Percentiles rank a stretch among this genome's conserved stretches.
phyloP scores from a whole-genome alignment of 2,329 filamentous ascomycete genomes.

The Hirsutella rhossiliensis region DNA sequence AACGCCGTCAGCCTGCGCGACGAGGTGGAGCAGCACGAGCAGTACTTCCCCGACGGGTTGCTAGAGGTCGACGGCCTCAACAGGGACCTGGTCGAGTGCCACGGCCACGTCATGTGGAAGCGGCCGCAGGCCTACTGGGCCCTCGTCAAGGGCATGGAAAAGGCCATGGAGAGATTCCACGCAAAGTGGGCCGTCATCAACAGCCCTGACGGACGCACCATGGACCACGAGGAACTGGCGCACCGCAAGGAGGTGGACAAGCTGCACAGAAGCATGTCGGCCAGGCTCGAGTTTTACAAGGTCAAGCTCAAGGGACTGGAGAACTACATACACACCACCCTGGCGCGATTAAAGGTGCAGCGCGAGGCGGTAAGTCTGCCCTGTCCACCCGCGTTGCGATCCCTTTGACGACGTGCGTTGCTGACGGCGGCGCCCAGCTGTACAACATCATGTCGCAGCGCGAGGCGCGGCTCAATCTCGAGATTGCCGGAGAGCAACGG shows the following conservation, averaged over 20 bases:
- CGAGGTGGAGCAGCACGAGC: constrained; percentile 44
- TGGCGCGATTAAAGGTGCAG: constrained; percentile 49
- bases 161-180: constrained; percentile 33
- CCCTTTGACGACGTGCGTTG: background rate
- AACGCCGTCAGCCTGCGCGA: constrained; percentile 48
- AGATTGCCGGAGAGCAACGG: constrained; percentile 49
- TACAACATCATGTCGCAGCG: constrained; percentile 57
- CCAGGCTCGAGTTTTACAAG: constrained; percentile 46
- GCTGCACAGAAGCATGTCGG: constrained; percentile 39
- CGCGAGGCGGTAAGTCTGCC: constrained; percentile 41
- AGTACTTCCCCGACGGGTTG: constrained; percentile 38
- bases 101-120: constrained; percentile 51
- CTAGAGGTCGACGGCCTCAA: constrained; percentile 49
- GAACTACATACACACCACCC: constrained; percentile 49
- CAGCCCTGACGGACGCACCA: constrained; percentile 4
- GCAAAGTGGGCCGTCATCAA: constrained; percentile 9
- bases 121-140: constrained; percentile 48
- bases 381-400: background rate
- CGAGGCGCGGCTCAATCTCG: constrained; percentile 50
- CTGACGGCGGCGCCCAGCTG: constrained; percentile 24
- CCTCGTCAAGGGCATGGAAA: constrained; percentile 35
- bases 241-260: constrained; percentile 23
- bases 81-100: constrained; percentile 50
- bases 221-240: constrained; percentile 12
- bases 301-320: constrained; percentile 50